Base-by-base conservation (phyloP, 2,329 filamentous ascomycete species). In the Calonectria naviculata region DNA sequence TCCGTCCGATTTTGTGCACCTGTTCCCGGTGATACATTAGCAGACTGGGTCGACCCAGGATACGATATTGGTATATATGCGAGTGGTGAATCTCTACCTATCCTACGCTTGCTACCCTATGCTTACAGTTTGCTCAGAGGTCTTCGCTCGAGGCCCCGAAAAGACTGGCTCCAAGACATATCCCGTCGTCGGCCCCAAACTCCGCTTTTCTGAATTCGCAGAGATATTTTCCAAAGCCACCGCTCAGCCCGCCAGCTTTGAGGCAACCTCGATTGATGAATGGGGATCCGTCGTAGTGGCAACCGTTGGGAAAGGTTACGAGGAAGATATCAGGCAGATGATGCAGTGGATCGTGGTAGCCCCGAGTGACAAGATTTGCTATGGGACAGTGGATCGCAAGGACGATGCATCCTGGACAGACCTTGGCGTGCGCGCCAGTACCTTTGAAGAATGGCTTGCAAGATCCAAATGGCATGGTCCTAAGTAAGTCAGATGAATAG, bases 241-340 rank as follows among this genome's bases (percentile, higher is more conserved):
- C 13, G 60, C 65, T n/a, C 60, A 65, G 19, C 26, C 63, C 15
- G 62, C 72, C 19, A 49, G 65, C 13, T 67, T 68, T 42, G 65
- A 69, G 34, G 65, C 70, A 9, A 61, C 67, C 6, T 58, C 64
- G 1, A 34, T 63, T 28, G 65, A 71, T 9, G 61, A 72, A 58
- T 74, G 63, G 63, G 65, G 67, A 10, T 41, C 63, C 0, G 70
- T 68, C 2, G 61, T 70, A 5, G 62, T 56, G 0, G 60, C 65
- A 2, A 66, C 69, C 9, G 65, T 73, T 13, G 73, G 74, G 0
- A 46, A 68, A 24, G 75, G 64, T 1, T 73, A 70, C 1, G 61
- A 69, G n/a, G 63, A 71, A 24, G 74, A 76, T n/a, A 66, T 68
- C 13, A 54, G 62, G 38, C 69, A 74, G 36, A 75, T 76, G 73